Evolutionary conservation across 305 asterid species (phyloP).

Genomic region (Solanum hybrid): DNA sequence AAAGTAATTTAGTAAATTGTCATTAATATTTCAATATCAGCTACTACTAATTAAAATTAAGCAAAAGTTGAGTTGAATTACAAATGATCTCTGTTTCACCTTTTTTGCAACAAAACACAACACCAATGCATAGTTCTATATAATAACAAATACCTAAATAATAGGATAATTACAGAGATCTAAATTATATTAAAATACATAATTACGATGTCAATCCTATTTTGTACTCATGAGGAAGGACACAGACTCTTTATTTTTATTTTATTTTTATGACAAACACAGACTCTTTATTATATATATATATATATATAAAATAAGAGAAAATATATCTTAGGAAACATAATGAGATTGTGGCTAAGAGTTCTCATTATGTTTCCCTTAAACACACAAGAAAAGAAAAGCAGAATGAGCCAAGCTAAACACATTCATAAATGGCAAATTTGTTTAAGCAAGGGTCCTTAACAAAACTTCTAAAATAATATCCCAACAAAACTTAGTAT

Average conservation of each 20-base stretch:
- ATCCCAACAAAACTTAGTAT: conserved; percentile 3
- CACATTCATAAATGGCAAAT: background rate
- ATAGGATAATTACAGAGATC: background rate
- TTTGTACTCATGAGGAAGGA: no score
- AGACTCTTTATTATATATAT: no score
- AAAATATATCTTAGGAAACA: background rate
- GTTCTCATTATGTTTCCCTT: no score
- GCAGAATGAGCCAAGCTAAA: background rate
- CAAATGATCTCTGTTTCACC: background rate
- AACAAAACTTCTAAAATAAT: background rate
- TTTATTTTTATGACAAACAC: no score
- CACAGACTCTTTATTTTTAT: no score
- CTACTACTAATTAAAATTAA: background rate
- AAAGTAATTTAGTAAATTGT: background rate
- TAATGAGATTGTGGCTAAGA: no score
- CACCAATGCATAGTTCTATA: background rate
- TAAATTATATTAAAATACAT: no score
- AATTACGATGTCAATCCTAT: background rate
- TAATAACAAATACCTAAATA: background rate
- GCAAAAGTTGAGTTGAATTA: background rate
- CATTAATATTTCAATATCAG: no score
- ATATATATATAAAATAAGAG: no score
- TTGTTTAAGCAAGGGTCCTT: background rate
- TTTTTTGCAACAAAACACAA: background rate
- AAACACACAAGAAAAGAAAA: background rate